Evolutionary conservation across 2,329 filamentous ascomycete genomes (phyloP).

Genomic region (Epicoccum sorghinum): DNA sequence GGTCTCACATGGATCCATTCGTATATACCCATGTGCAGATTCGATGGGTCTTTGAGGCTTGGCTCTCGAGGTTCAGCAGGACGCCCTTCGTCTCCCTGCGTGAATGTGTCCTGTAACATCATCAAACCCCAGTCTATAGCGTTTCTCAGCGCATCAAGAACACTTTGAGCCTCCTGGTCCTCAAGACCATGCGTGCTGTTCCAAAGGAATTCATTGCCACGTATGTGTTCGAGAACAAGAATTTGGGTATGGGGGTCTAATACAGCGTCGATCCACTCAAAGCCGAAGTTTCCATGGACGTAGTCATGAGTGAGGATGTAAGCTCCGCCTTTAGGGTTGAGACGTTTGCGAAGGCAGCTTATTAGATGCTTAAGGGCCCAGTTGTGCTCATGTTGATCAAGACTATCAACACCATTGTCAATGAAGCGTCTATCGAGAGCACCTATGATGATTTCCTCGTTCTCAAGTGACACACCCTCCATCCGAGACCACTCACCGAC

Average conservation of each 20-base stretch:
- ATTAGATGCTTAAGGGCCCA: background rate
- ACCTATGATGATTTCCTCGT: background rate
- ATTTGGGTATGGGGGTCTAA: too few species aligned
- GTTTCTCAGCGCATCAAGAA: background rate
- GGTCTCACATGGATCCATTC: constrained; percentile 4
- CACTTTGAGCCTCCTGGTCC: background rate
- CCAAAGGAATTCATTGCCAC: too few species aligned
- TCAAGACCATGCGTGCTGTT: too few species aligned
- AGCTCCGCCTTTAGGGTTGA: background rate
- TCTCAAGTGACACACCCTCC: background rate
- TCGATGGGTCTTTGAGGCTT: background rate
- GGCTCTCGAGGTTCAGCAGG: background rate
- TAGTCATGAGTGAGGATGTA: background rate
- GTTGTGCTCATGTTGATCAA: background rate
- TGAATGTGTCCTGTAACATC: background rate
- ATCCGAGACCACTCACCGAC: background rate
- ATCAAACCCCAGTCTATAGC: background rate
- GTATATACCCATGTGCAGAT: background rate
- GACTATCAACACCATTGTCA: background rate
- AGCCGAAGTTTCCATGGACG: too few species aligned
- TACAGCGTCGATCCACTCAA: too few species aligned
- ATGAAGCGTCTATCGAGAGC: background rate
- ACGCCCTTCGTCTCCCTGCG: background rate
- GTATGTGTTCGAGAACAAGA: too few species aligned
- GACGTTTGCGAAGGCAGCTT: constrained; percentile 1